Base-by-base conservation (phyloP, 352 stramenopile species). In the Globisporangium emineosum region DNA sequence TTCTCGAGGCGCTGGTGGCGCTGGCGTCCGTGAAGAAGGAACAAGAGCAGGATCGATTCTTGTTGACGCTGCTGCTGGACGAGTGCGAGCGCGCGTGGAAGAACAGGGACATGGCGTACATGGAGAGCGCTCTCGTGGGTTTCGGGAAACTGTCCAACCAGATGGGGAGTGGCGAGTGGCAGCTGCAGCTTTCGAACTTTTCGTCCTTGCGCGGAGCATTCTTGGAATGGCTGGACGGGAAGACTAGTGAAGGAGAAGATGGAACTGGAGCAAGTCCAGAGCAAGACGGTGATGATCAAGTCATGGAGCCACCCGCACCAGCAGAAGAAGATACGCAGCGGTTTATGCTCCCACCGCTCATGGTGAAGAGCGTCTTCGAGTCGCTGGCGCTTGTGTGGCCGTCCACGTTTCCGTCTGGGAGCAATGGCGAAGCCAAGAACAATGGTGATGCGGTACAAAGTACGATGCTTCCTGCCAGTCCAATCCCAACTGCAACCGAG, bases 311-410 rank as follows among this genome's bases (percentile, higher is more conserved):
- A 25, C 15, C 1, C 13, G 27, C 32, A 25, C 13, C 50, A 17
- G 27, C 5, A 27, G 50, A 9, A 40, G 50, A 25, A 3, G 52
- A 53, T 40, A 15, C 66, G 5, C 21, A 51, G 23, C 17, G 40
- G 25, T 37, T 70, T 27, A 33, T 40, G 3, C 59, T 91, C 17
- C 76, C 85, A 1, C 85, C 85, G 15, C 70, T 94, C 43, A 66
- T 94, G 33, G 66, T 89, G 49, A 94, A 94, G 63, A 77, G 83
- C 62, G 72, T 90, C 29, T 86, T 94, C 19, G 86, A 94, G 52
- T 76, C 83, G 1, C 57, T 94, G 45, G 70, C 66, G 15, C 58
- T 73, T 5, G 75, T 79, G 57, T 90, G 81, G 81, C 78, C 79
- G 30, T 25, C 59, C 32, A 21, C 40, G 19, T 47, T 47, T 19